Evolutionary conservation across 2,329 filamentous ascomycete genomes (phyloP).

Genomic region (Fusarium bulbicola): DNA sequence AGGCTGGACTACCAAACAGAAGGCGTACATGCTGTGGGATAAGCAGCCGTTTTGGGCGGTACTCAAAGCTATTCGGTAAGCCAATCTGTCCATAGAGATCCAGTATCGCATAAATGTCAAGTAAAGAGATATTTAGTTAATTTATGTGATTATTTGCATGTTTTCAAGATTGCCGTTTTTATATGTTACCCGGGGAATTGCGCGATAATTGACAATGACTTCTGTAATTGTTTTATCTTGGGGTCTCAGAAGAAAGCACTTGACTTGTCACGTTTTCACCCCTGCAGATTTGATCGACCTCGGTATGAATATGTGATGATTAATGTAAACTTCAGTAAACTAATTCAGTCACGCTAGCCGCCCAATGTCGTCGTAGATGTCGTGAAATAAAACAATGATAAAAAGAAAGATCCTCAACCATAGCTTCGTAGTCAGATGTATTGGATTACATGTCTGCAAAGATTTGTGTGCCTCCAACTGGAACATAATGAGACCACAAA

Average conservation of each 20-base stretch:
- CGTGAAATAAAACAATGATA: neutral
- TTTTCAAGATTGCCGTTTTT: fast-evolving
- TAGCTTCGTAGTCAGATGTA: too few relatives aligned
- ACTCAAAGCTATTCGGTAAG: neutral
- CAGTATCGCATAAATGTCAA: too few relatives aligned
- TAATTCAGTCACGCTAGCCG: neutral
- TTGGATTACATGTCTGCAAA: neutral
- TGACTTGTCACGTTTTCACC: neutral
- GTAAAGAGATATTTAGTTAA: too few relatives aligned
- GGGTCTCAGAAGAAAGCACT: neutral
- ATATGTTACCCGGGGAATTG: neutral
- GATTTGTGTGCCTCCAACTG: neutral
- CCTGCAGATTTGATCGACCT: neutral
- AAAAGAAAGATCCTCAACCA: neutral
- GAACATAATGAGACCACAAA: neutral
- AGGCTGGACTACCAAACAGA: neutral
- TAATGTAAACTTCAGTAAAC: neutral
- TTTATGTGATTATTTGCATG: too few relatives aligned
- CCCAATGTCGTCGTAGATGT: neutral
- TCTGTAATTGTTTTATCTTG: too few relatives aligned
- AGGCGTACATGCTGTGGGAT: neutral
- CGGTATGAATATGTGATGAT: neutral
- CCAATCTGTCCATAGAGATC: neutral
- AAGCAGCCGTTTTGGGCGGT: neutral
- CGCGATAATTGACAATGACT: neutral